Evolutionary conservation across 805 yeast genomes (phyloP).

Genomic region (Candida berthetii): DNA sequence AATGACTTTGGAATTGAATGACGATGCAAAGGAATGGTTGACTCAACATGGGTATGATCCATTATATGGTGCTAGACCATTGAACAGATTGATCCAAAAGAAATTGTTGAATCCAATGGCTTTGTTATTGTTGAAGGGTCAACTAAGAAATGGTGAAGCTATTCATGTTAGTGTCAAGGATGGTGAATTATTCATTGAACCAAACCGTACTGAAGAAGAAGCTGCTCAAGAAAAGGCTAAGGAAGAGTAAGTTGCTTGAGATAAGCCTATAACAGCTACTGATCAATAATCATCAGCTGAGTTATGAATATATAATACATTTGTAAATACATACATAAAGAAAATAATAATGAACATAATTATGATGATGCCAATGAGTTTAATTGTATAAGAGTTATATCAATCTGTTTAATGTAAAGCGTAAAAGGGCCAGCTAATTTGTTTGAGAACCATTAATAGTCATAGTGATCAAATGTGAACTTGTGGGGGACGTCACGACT

Average conservation of each 20-base stretch:
- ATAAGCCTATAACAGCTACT: too few relatives aligned
- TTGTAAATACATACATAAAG: too few relatives aligned
- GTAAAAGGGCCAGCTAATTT: too few relatives aligned
- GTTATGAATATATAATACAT: too few relatives aligned
- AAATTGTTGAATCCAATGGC: constrained; percentile 87
- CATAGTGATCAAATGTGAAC: too few relatives aligned
- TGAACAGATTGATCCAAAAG: constrained; percentile 85
- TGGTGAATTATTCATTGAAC: constrained; percentile 35
- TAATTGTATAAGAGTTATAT: too few relatives aligned
- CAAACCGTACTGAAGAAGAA: constrained; percentile 37
- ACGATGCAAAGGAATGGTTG: constrained; percentile 70
- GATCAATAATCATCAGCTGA: too few relatives aligned
- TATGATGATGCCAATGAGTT: too few relatives aligned
- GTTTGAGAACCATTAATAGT: too few relatives aligned
- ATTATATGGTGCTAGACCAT: constrained; percentile 91
- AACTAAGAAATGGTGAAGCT: constrained; percentile 51
- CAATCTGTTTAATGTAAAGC: too few relatives aligned
- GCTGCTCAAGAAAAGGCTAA: not conserved
- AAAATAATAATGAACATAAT: too few relatives aligned
- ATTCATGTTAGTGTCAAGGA: constrained; percentile 43
- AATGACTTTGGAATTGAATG: constrained; percentile 50
- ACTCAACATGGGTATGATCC: constrained; percentile 88
- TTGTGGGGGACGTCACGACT: too few relatives aligned
- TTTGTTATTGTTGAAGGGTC: constrained; percentile 69
- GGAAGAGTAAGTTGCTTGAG: not conserved